phyloP scores from a whole-genome alignment of 371 early-diverging fungal species.

The Capillidium heterosporum region DNA sequence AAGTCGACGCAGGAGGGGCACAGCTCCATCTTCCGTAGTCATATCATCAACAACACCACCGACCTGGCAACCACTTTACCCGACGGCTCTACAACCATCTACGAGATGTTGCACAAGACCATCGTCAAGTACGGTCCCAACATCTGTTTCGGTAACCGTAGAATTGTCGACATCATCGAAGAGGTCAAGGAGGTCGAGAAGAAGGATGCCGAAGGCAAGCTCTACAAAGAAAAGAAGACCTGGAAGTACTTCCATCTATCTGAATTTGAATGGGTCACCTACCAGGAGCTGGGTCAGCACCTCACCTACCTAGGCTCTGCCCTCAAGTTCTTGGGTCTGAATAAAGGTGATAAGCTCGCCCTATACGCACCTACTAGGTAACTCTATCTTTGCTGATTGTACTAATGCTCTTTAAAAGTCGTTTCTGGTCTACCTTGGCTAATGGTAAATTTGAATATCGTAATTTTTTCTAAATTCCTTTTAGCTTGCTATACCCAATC shows the following conservation, averaged over 20 bases:
- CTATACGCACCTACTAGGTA: constrained; percentile 6
- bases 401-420: neutral
- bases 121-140: neutral
- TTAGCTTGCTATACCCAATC: constrained; percentile 40
- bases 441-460: neutral
- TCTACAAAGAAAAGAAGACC: constrained; percentile 46
- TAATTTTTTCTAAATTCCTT: constrained; percentile 10
- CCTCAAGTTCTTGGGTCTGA: constrained; percentile 12
- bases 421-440: constrained; percentile 1
- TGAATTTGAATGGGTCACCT: constrained; percentile 42
- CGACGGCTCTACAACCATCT: neutral
- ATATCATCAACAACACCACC: too few species aligned
- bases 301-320: constrained; percentile 38
- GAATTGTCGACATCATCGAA: constrained; percentile 35
- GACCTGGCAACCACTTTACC: neutral
- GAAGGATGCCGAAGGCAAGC: constrained; percentile 29
- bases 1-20: too few species aligned
- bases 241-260: constrained; percentile 67
- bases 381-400: neutral
- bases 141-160: constrained; percentile 42
- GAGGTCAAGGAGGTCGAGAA: constrained; percentile 62
- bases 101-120: neutral
- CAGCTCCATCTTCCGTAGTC: too few species aligned
- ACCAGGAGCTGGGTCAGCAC: constrained; percentile 28
- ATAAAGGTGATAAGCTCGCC: neutral